Evolutionary conservation across 805 yeast species (phyloP).

Genomic region (Maudiozyma serrabonitensis): DNA sequence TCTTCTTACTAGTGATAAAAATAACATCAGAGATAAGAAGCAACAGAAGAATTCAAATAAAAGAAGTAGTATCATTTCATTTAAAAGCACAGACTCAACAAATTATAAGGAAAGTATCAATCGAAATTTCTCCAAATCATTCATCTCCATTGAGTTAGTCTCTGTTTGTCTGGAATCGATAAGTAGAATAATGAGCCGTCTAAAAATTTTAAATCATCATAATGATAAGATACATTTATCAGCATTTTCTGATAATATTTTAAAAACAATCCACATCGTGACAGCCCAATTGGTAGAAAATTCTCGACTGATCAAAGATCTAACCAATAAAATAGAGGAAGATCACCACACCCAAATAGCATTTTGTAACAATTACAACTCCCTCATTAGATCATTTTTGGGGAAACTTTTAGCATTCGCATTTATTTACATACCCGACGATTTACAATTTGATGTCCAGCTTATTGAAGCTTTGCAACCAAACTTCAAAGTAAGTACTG

Average conservation of each 20-base stretch:
- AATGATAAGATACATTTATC: conserved; percentile 11
- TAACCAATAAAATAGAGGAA: background rate
- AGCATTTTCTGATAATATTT: conserved; percentile 18
- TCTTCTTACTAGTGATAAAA: conserved; percentile 14
- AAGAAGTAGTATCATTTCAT: background rate
- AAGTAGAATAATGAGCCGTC: conserved; percentile 23
- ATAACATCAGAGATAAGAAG: background rate
- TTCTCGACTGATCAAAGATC: conserved; percentile 11
- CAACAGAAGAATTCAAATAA: background rate
- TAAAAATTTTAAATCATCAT: background rate
- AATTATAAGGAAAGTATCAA: background rate
- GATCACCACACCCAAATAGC: background rate
- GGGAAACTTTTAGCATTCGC: conserved; percentile 27
- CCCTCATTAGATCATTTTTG: conserved; percentile 20
- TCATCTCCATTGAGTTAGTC: conserved; percentile 12
- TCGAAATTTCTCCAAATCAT: background rate
- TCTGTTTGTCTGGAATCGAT: conserved; percentile 29
- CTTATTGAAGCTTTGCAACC: conserved; percentile 9
- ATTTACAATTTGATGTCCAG: conserved; percentile 19
- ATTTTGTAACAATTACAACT: conserved; percentile 14
- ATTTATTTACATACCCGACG: conserved; percentile 23
- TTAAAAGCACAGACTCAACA: background rate
- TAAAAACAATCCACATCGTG: conserved; percentile 20
- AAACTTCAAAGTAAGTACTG: conserved; percentile 4
- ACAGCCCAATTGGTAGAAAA: conserved; percentile 20